Base-by-base conservation (phyloP, 2,329 filamentous ascomycete species). In the Cladophialophora psammophila region DNA sequence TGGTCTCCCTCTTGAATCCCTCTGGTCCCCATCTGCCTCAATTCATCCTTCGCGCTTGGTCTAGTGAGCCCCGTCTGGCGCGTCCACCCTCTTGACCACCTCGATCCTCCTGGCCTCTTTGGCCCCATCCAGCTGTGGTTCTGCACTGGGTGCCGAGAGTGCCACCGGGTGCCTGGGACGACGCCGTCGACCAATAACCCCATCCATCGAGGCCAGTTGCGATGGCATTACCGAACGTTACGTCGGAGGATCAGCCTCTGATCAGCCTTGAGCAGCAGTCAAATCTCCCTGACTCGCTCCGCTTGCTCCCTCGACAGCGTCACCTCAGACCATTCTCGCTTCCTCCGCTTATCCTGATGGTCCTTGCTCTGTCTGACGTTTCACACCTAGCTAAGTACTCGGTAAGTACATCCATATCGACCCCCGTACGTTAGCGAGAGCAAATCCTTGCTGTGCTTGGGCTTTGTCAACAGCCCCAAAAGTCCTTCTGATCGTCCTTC, bases 201-300 rank as follows among this genome's bases (percentile, higher is more conserved):
- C n/a, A 50, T 50, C 45, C 45, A 31, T 50, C 45, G 45, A 3
- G 18, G 45, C 5, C 45, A 26, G 3, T 12, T 50, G 18, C 20
- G 18, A 20, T 26, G 45, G 18, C 45, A 4, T 26, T 6, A 26
- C 45, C 45, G 26, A 50, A 40, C 59, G 38, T 45, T 38, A 50
- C 35, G 18, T 34, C 20, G 59, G 6, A 40, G 48, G 45, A 61
- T 61, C 59, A 32, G 42, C 32, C n/a, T 48, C 40, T 26, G 45
- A 61, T 61, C 59, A 32, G 42, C 32, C n/a, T 48, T 53, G n/a
- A 38, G 42, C 34, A 20, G 26, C 32, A n/a, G 42, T 50, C 59
- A 53, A 61, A 61, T 61, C 48, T 61, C 58, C 58, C 34, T 61
- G 45, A 50, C 58, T 36, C 32, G 58, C 18, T 31, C 26, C 2